phyloP scores from a whole-genome alignment of 169 alveolate species.

The Eimeria falciformis region DNA sequence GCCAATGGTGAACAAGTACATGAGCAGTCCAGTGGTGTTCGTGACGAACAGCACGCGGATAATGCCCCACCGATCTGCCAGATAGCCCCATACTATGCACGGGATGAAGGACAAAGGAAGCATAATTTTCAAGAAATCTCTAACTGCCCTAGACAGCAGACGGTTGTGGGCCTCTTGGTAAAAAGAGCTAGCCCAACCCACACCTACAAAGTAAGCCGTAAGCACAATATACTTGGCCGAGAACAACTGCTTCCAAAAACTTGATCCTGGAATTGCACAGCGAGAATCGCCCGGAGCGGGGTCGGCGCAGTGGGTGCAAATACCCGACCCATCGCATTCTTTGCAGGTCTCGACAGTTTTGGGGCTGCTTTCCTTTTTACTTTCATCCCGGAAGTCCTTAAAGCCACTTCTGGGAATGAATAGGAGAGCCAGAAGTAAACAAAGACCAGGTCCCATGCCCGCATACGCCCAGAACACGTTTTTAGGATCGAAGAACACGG shows the following conservation, averaged over 20 bases:
- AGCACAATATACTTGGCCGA: constrained; percentile 23
- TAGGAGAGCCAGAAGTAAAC: not conserved
- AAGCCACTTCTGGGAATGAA: constrained; percentile 40
- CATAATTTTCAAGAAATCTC: not conserved
- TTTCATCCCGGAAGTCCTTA: not conserved
- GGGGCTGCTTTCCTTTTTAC: not conserved
- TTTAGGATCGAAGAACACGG: constrained; percentile 10
- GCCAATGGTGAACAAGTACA: constrained; percentile 78
- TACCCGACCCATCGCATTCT: not conserved
- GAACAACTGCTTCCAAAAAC: constrained; percentile 48
- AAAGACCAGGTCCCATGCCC: constrained; percentile 8
- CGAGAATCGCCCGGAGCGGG: not conserved
- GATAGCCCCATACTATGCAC: constrained; percentile 59
- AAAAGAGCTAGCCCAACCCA: constrained; percentile 49
- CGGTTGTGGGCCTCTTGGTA: constrained; percentile 71
- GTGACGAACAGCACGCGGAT: constrained; percentile 68
- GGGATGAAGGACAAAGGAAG: constrained; percentile 58
- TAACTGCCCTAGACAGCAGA: constrained; percentile 3
- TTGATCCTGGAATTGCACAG: not conserved
- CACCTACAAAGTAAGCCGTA: constrained; percentile 32
- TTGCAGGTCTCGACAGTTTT: not conserved
- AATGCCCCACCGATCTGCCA: constrained; percentile 63
- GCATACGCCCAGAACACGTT: constrained; percentile 25
- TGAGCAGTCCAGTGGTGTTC: constrained; percentile 79
- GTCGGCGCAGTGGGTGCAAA: not conserved